Evolutionary conservation across 2,329 filamentous ascomycete species (phyloP), one percentile per base, ranked within the genome.

Genomic region (Talaromyces funiculosus): DNA sequence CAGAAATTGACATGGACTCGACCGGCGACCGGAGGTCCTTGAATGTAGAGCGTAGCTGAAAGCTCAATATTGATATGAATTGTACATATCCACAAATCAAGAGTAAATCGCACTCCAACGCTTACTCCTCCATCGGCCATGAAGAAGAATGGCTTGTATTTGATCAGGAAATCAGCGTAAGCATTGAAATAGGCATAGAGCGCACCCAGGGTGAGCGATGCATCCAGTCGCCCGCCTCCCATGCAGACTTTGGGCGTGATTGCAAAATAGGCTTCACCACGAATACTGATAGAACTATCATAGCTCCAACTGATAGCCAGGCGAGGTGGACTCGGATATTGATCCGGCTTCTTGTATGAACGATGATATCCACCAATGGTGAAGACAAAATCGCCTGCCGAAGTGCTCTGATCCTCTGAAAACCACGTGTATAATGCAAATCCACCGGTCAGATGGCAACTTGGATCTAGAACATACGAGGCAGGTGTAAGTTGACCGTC

Each of bases 391-490:
- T 37, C 35, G 35, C 35, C 35, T 37, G 12, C 35, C 16, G 16
- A 14, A 4, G 12, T 14, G 3, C 12, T 16, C n/a, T n/a, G n/a
- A 31, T 31, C 29, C 2, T 37, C 35, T 3, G 35, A 37, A 3
- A 22, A 47, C 74, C 75, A 80, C 61, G 69, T 72, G 59, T 66
- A 74, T 1, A 81, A 66, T 0, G 73, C 78, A 53, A 77, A 75
- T 0, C 78, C 78, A 75, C 79, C 79, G 0, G 68, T 73, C 0
- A 80, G 64, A 64, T 77, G 75, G 56, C 78, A 80, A 18, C 67
- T 61, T 0, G 70, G 71, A 53, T 67, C 63, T 0, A 79, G 64
- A 26, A 81, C 68, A 55, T 67, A 79, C 0, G 75, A 79, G 1
- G 61, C 62, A 0, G 79, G 79, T 0, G 74, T 67, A 3, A 81